These are phyloP conservation scores for Plasmodium ovale DNA, from an alignment of 169 alveolate genomes.

Conservation along the genomic window DNA sequence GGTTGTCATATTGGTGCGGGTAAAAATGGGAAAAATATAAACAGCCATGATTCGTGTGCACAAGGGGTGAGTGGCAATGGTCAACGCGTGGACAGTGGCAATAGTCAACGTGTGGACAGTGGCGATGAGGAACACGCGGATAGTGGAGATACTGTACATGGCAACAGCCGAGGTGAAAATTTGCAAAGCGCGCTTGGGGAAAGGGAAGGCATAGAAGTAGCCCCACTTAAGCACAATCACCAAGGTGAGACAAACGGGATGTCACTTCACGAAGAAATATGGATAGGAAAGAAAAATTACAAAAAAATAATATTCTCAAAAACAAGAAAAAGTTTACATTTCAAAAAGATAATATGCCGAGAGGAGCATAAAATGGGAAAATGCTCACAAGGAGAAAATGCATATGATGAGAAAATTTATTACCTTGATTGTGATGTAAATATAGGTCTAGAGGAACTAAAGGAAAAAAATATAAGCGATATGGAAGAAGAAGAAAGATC, in stretches of 20 bases:
- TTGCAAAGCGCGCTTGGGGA: too few relatives aligned
- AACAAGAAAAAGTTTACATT: constrained; percentile 28
- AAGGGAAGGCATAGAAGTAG: too few relatives aligned
- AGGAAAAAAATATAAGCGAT: constrained; percentile 17
- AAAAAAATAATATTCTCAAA: constrained; percentile 50
- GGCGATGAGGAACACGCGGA: neutral
- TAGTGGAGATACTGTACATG: neutral
- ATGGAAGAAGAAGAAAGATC: constrained; percentile 59
- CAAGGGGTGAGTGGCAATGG: neutral
- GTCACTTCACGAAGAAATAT: constrained; percentile 8
- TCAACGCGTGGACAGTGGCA: neutral
- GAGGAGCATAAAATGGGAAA: constrained; percentile 1
- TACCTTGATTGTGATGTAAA: constrained; percentile 62
- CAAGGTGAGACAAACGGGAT: neutral
- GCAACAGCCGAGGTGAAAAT: neutral
- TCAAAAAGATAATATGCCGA: constrained; percentile 48
- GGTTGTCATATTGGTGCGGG: too few relatives aligned
- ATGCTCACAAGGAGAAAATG: constrained; percentile 11
- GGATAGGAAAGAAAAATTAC: constrained; percentile 7
- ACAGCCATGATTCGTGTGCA: neutral
- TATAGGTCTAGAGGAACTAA: constrained; percentile 54
- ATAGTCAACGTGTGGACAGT: neutral
- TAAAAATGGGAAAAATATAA: too few relatives aligned
- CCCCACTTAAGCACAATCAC: too few relatives aligned
- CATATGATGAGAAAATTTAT: constrained; percentile 24